These are phyloP conservation scores for Telfairia occidentalis DNA, from an alignment of 331 rosid genomes.

Conservation along the genomic window DNA sequence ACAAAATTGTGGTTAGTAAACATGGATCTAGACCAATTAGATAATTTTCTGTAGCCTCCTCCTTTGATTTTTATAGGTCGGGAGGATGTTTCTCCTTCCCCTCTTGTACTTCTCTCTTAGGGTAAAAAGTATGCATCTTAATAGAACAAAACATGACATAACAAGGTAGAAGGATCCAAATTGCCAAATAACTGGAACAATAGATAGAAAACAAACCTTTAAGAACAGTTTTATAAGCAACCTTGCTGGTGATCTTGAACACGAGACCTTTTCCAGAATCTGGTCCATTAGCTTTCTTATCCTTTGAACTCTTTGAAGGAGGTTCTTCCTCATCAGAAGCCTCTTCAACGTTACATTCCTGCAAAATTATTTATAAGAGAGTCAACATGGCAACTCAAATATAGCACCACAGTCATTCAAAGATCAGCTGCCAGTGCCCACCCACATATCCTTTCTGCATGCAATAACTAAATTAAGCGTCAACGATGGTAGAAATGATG, in stretches of 20 bases:
- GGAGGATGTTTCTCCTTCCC: neutral
- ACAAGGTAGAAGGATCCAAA: neutral
- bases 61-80: neutral
- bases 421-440: neutral
- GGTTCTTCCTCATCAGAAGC: constrained; percentile 38
- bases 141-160: neutral
- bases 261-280: constrained; percentile 58
- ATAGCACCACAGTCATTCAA: neutral
- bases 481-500: neutral
- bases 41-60: neutral
- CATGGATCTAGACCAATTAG: neutral
- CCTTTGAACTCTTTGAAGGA: constrained; percentile 40
- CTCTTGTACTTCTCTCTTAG: neutral
- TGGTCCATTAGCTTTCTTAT: constrained; percentile 42
- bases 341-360: constrained; percentile 52
- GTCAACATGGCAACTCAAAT: constrained; percentile 3
- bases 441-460: neutral
- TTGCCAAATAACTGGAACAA: neutral
- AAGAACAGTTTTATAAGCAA: constrained; percentile 88
- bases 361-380: constrained; percentile 4
- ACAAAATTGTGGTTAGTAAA: neutral
- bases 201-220: constrained; percentile 39
- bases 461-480: neutral
- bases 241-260: constrained; percentile 83
- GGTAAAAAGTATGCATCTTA: neutral